Evolutionary conservation across 306 rosid genomes (phyloP), one percentile per base, ranked within the genome.

Genomic region (Quercus wislizeni): DNA sequence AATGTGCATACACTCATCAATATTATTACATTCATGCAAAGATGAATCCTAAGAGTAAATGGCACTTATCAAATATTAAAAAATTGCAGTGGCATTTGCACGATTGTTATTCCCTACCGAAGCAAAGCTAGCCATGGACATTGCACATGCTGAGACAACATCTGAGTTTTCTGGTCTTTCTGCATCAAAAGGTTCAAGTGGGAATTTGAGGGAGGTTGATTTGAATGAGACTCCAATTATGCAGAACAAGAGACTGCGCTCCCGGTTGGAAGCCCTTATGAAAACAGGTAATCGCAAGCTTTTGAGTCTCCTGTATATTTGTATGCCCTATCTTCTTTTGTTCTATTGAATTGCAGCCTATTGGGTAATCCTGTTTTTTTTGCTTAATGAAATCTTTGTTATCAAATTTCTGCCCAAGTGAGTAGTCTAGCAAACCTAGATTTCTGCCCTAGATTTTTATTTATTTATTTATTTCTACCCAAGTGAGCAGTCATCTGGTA

Each of bases 61-160:
- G 17, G 54, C 54, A 12, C 54, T 12, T 11, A 12, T 49, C 15
- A 49, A 49, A 49, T 10, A 12, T 49, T 10, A 12, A 49, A 49
- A 12, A 49, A 28, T 86, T 85, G 71, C 93, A 96, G 98, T 96
- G 83, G 88, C 90, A 71, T 89, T 90, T 76, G 99, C 99, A 55
- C 78, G 82, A 73, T 14, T 89, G 74, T 76, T 96, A 54, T 96
- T 85, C 73, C 99, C 99, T 38, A 85, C 92, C 1, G 97, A 96
- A 87, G 97, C 99, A 55, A 90, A 80, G 89, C 84, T 93, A 23
- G 99, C 97, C 43, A 86, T 86, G 76, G 94, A 87, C 71, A 88
- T 84, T 83, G 99, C 99, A 1, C 89, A 90, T 83, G 91, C 88
- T 14, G 85, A 88, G 74, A 82, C 88, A 12, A 82, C 90, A 51